Percentiles rank a stretch among this genome's conserved stretches.
phyloP scores from a whole-genome alignment of 192 early-diverging fungal species.

The Phycomyces nitens region DNA sequence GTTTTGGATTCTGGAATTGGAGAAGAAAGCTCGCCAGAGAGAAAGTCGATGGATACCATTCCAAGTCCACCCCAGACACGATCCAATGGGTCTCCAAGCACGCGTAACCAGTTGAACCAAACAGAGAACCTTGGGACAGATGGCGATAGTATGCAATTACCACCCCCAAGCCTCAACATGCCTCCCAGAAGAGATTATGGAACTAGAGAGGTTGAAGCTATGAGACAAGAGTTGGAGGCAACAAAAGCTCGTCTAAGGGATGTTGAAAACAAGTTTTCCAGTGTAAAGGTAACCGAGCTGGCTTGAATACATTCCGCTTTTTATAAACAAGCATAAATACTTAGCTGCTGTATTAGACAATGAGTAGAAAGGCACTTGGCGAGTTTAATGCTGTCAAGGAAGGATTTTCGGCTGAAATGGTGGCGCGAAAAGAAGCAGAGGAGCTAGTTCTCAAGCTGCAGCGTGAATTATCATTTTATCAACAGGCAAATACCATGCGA shows the following conservation, averaged over 20 bases:
- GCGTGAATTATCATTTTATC: conserved; percentile 21
- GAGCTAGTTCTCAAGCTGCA: conserved; percentile 16
- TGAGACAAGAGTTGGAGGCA: conserved; percentile 22
- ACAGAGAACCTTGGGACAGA: no score
- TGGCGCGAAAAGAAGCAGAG: conserved; percentile 33
- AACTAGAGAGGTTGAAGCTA: not conserved
- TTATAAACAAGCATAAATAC: no score
- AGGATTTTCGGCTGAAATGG: conserved; percentile 33
- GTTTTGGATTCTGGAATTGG: conserved; percentile 11
- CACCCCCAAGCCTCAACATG: no score
- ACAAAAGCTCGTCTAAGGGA: conserved; percentile 22
- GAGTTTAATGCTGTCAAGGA: conserved; percentile 42
- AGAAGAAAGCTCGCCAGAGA: not conserved
- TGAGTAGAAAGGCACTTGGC: conserved; percentile 38
- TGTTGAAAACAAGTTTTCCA: conserved; percentile 23
- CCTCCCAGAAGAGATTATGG: not conserved
- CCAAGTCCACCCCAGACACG: not conserved
- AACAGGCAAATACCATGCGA: conserved; percentile 19
- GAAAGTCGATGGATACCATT: not conserved
- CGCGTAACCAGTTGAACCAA: no score
- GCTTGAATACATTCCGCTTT: no score
- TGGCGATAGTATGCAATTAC: no score
- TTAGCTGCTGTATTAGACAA: conserved; percentile 14
- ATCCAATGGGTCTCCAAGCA: no score
- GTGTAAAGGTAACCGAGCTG: conserved; percentile 42